phyloP scores from a whole-genome alignment of 805 yeast genomes.

The Nakazawaea pomicola region DNA sequence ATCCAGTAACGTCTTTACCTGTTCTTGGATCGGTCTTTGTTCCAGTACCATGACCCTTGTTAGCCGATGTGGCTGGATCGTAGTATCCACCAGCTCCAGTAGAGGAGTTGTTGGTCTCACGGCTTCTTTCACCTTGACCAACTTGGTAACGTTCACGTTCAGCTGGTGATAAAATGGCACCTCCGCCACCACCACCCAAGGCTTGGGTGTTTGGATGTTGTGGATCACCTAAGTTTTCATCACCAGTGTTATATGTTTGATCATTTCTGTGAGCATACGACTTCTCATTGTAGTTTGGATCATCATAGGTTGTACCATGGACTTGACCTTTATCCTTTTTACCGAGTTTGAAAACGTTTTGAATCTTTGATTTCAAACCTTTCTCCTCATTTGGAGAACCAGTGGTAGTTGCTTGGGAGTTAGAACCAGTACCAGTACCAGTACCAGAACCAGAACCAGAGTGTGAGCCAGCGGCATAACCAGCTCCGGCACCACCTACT shows the following conservation, averaged over 20 bases:
- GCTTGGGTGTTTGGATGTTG: constrained; percentile 10
- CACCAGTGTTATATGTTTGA: constrained; percentile 8
- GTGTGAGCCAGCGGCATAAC: constrained; percentile 12
- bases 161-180: constrained; percentile 3
- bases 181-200: constrained; percentile 5
- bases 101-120: background rate
- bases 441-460: constrained; percentile 5
- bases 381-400: background rate
- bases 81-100: background rate
- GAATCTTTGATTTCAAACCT: constrained; percentile 14
- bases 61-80: constrained; percentile 15
- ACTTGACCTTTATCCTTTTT: constrained; percentile 6
- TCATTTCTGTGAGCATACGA: constrained; percentile 3
- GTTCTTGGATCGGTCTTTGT: constrained; percentile 11
- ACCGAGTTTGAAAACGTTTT: constrained; percentile 3
- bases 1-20: constrained; percentile 13
- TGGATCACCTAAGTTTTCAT: constrained; percentile 11
- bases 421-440: constrained; percentile 4
- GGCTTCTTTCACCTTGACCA: constrained; percentile 4
- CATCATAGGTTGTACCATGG: constrained; percentile 12
- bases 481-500: constrained; percentile 13
- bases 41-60: constrained; percentile 11
- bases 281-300: constrained; percentile 5
- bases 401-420: background rate
- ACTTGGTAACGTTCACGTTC: constrained; percentile 10